Evolutionary conservation across 192 early-diverging fungal species (phyloP).

Genomic region (Gaertneriomyces semiglobifer): DNA sequence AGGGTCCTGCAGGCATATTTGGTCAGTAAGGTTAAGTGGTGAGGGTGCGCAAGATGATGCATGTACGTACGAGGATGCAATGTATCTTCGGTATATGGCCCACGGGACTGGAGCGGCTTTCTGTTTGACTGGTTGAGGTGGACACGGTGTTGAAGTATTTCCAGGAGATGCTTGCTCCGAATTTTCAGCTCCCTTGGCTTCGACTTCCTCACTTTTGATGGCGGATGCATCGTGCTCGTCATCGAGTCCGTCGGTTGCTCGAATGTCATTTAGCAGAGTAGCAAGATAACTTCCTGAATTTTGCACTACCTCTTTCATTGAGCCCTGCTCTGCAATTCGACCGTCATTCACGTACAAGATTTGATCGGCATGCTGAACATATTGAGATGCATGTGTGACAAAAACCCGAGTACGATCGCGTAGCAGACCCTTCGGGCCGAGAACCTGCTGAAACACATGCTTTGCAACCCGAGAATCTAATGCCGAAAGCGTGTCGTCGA

Average conservation of each 20-base stretch:
- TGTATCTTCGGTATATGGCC: slow-evolving; percentile 4
- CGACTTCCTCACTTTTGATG: neutral
- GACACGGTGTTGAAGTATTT: slow-evolving; percentile 14
- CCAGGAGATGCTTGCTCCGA: slow-evolving; percentile 41
- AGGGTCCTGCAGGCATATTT: neutral
- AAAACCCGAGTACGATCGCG: slow-evolving; percentile 68
- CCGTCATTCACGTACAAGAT: slow-evolving; percentile 40
- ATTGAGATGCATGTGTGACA: slow-evolving; percentile 69
- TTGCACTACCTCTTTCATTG: slow-evolving; percentile 2
- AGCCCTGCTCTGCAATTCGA: neutral
- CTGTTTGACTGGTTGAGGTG: slow-evolving; percentile 1
- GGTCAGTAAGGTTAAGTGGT: too few species aligned
- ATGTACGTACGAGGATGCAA: slow-evolving; percentile 1
- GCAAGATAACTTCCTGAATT: neutral
- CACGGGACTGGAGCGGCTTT: neutral
- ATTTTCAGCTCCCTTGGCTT: slow-evolving; percentile 48
- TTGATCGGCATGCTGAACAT: slow-evolving; percentile 66
- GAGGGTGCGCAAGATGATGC: too few species aligned
- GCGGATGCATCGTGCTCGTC: too few species aligned
- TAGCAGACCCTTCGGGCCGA: slow-evolving; percentile 53
- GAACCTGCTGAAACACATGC: slow-evolving; percentile 40
- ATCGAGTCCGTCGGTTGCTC: too few species aligned
- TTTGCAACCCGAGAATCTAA: slow-evolving; percentile 45
- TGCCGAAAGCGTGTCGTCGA: slow-evolving; percentile 50
- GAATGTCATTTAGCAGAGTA: too few species aligned